These are phyloP conservation scores for Penicillium sp. DNA, from an alignment of 2,329 filamentous ascomycete species.

Conservation along the genomic window DNA sequence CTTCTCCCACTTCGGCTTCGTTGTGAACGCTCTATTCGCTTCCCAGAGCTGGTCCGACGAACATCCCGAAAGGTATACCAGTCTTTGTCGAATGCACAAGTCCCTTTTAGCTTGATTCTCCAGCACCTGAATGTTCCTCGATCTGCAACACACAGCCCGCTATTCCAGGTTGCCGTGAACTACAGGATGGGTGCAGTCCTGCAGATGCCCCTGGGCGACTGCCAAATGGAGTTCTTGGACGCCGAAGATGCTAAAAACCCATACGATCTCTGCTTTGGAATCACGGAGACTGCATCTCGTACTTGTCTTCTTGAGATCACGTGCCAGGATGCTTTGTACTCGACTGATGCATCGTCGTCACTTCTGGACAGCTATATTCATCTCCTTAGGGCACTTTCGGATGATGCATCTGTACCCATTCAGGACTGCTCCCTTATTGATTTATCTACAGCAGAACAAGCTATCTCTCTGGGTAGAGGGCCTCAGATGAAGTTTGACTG, in stretches of 20 bases:
- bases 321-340: not conserved
- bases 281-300: not conserved
- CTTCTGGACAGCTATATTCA: not conserved
- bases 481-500: too few relatives aligned
- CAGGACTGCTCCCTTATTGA: too few relatives aligned
- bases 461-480: too few relatives aligned
- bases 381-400: not conserved
- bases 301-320: not conserved
- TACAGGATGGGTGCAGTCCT: slow-evolving; percentile 21
- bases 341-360: not conserved
- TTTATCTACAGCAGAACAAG: too few relatives aligned
- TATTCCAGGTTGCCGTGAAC: slow-evolving; percentile 40
- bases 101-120: slow-evolving; percentile 39
- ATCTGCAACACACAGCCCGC: slow-evolving; percentile 27
- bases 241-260: slow-evolving; percentile 72
- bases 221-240: slow-evolving; percentile 8
- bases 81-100: slow-evolving; percentile 26
- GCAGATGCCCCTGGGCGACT: not conserved
- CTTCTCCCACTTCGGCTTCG: slow-evolving; percentile 35
- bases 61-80: slow-evolving; percentile 16
- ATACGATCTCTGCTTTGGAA: slow-evolving; percentile 67
- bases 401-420: not conserved
- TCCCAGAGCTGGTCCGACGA: slow-evolving; percentile 12
- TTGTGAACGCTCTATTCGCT: slow-evolving; percentile 10
- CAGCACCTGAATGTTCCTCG: slow-evolving; percentile 23